Conservation (phyloP, 78 protist species). For the Corallochytrium limacisporum region DNA sequence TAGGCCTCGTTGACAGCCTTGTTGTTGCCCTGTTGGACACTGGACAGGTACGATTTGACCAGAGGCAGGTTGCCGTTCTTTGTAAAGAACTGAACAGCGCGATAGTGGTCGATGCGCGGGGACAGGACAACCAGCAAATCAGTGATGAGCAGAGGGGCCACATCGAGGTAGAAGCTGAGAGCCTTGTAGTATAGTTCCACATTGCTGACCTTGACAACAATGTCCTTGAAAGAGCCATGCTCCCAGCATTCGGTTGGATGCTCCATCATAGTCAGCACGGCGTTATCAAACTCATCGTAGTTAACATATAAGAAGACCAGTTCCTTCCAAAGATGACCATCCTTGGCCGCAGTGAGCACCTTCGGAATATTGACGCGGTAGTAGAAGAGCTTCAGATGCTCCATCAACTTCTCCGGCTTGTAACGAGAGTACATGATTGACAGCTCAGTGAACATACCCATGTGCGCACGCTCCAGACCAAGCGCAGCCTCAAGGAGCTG, state of each 20-base stretch:
- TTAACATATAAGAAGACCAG: slow-evolving; percentile 79
- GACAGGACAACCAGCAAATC: slow-evolving; percentile 37
- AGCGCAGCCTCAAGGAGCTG: slow-evolving; percentile 79
- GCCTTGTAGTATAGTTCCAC: slow-evolving; percentile 84
- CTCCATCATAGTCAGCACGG: slow-evolving; percentile 79
- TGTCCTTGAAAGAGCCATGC: slow-evolving; percentile 81
- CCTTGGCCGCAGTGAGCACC: slow-evolving; percentile 69
- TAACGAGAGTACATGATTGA: slow-evolving; percentile 89
- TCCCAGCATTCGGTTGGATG: slow-evolving; percentile 91
- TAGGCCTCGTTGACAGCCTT: slow-evolving; percentile 44
- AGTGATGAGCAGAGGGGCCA: slow-evolving; percentile 31
- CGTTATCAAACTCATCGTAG: slow-evolving; percentile 94
- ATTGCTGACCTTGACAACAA: slow-evolving; percentile 73
- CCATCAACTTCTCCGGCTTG: slow-evolving; percentile 90
- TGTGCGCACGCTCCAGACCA: slow-evolving; percentile 86
- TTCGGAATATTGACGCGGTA: slow-evolving; percentile 81
- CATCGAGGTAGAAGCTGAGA: slow-evolving; percentile 70
- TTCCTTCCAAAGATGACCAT: slow-evolving; percentile 84
- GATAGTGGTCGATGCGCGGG: slow-evolving; percentile 71
- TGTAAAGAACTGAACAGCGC: slow-evolving; percentile 39
- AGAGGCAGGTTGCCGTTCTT: slow-evolving; percentile 53
- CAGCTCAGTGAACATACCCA: slow-evolving; percentile 96
- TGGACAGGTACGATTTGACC: slow-evolving; percentile 74
- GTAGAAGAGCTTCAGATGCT: slow-evolving; percentile 80
- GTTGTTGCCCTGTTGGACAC: slow-evolving; percentile 48